A percentile compares a stretch with the other conserved stretches of the same genome.
These are phyloP conservation scores for Fraxinus americana DNA, from an alignment of 257 asterid genomes.

Conservation along the genomic window DNA sequence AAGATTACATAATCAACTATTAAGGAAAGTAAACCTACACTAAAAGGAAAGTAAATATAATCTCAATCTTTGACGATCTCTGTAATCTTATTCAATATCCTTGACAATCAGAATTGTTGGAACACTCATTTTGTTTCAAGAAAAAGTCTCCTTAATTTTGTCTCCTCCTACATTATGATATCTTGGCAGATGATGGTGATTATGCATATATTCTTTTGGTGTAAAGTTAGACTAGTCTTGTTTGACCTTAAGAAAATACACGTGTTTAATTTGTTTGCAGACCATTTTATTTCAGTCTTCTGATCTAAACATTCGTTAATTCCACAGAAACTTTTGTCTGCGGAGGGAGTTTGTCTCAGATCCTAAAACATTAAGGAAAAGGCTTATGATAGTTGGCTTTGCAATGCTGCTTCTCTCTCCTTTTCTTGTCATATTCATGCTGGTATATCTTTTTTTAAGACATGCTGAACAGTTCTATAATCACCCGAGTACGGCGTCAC, in stretches of 20 bases:
- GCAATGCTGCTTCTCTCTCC: constrained; percentile 85
- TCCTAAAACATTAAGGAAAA: constrained; percentile 75
- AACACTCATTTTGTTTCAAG: not conserved
- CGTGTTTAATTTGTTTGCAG: not conserved
- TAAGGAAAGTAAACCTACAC: too few relatives aligned
- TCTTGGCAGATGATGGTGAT: constrained; percentile 3
- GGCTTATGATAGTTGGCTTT: constrained; percentile 92
- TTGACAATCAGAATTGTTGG: not conserved
- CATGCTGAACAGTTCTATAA: constrained; percentile 97
- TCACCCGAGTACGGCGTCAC: constrained; percentile 93
- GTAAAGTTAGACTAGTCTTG: not conserved
- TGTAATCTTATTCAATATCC: too few relatives aligned
- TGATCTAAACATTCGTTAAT: constrained; percentile 17
- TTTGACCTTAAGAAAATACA: not conserved
- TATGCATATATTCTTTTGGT: not conserved
- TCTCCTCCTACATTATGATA: not conserved
- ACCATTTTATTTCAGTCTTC: not conserved
- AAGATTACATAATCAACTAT: too few relatives aligned
- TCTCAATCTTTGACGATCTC: too few relatives aligned
- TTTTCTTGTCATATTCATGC: constrained; percentile 91
- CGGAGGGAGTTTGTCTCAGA: constrained; percentile 85
- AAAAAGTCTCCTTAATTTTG: not conserved
- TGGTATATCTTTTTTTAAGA: constrained; percentile 91
- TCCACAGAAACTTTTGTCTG: constrained; percentile 73
- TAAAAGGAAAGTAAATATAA: too few relatives aligned